phyloP scores from a whole-genome alignment of 768 basidiomycete species.

The Pholiota conissans region DNA sequence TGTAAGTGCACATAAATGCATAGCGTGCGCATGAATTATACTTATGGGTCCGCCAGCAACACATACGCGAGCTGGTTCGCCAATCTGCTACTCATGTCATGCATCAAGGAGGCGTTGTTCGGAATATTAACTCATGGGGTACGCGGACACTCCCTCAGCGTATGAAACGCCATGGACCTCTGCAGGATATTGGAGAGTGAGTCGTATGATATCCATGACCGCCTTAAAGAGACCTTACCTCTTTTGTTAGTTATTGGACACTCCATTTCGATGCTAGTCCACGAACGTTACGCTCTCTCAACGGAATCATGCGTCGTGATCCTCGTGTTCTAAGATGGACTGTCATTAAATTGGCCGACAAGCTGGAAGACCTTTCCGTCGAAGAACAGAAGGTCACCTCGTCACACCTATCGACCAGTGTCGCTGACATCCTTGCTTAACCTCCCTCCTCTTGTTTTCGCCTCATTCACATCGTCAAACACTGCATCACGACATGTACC shows the following conservation, averaged over 20 bases:
- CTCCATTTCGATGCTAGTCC: slow-evolving; percentile 90
- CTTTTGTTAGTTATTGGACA: slow-evolving; percentile 73
- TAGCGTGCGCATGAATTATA: background rate
- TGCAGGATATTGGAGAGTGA: slow-evolving; percentile 71
- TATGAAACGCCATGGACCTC: slow-evolving; percentile 63
- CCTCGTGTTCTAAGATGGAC: slow-evolving; percentile 85
- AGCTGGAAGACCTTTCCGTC: slow-evolving; percentile 64
- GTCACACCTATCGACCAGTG: slow-evolving; percentile 14
- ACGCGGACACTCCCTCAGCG: slow-evolving; percentile 70
- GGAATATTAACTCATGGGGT: slow-evolving; percentile 76
- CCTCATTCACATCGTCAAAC: background rate
- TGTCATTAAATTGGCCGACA: slow-evolving; percentile 74
- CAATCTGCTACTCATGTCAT: slow-evolving; percentile 73
- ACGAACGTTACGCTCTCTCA: slow-evolving; percentile 61
- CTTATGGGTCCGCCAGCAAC: slow-evolving; percentile 44
- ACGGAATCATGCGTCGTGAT: slow-evolving; percentile 69
- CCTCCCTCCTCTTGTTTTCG: background rate
- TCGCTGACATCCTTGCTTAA: slow-evolving; percentile 22
- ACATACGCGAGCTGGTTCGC: slow-evolving; percentile 73
- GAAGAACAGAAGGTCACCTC: slow-evolving; percentile 45
- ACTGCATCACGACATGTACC: background rate
- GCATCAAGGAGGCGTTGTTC: slow-evolving; percentile 77
- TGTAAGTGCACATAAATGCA: slow-evolving; percentile 43
- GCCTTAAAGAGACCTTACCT: background rate
- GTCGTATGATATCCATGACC: slow-evolving; percentile 35